Evolutionary conservation across 179 eudicot genomes (phyloP), one percentile per base, ranked within the genome.

Genomic region (Heliamphora pulchella): DNA sequence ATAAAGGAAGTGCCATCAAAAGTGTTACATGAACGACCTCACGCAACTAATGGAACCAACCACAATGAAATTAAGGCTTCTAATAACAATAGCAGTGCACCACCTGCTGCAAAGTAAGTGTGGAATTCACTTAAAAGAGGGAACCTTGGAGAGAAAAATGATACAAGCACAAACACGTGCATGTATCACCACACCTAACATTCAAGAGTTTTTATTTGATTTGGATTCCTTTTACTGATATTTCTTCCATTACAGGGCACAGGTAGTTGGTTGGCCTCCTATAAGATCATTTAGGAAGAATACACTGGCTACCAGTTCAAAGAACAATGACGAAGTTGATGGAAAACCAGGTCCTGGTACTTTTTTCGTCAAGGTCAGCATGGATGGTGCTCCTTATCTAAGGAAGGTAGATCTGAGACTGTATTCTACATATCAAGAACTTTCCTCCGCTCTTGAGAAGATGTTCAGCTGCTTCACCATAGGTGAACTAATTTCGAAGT

Each of bases 181-280:
- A 44, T 17, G 64, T 61, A 3, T 59, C 66, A 6, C 11, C 2
- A 5, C 8, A 8, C 54, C 17, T 11, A 2, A 10, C 8, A 55
- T 3, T 31, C 31, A 31, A 0, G 20, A 53, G 8, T 13, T 74
- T 4, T 43, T 57, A 57, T 76, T 51, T n/a, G 0, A 17, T 50
- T 5, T 7, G 47, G 58, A 46, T 1, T 50, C 11, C 39, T 22
- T 50, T 8, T 48, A 5, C 15, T 80, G 47, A 78, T 79, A 64
- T 85, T 75, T 46, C 39, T 50, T 66, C 61, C 59, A 79, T 83
- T 84, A 10, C 91, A 92, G 98, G 95, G 93, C 94, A 13, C 98
- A 94, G 85, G 97, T 92, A 79, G 93, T 92, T 69, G 98, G 98
- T 77, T 94, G 98, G 98, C 98, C 98, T 82, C 98, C 98, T 63